These are phyloP conservation scores for Yamadazyma takamatsuzukensis DNA, from an alignment of 805 yeast species.

Conservation along the genomic window DNA sequence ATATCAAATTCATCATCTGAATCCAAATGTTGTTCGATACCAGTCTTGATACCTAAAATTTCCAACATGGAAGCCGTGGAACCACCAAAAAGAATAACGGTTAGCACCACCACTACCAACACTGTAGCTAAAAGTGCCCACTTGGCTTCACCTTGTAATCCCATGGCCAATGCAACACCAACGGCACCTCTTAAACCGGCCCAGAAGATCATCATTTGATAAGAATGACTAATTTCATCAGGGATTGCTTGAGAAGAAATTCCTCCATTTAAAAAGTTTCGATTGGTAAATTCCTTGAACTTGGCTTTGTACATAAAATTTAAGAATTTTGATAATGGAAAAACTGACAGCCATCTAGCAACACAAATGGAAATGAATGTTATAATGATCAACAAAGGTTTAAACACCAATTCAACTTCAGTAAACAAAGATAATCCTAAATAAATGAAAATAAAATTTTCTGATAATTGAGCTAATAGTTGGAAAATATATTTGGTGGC, in stretches of 20 bases:
- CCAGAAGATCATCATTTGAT: constrained; percentile 99
- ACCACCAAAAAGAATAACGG: constrained; percentile 96
- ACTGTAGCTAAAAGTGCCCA: constrained; percentile 90
- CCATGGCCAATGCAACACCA: constrained; percentile 98
- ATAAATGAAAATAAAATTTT: constrained; percentile 94
- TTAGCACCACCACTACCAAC: constrained; percentile 90
- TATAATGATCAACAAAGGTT: constrained; percentile 87
- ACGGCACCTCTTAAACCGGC: constrained; percentile 99
- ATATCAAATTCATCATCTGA: constrained; percentile 95
- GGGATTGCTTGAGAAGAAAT: constrained; percentile 43
- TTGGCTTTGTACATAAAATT: constrained; percentile 73
- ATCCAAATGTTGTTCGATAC: constrained; percentile 67
- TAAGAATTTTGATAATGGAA: constrained; percentile 82
- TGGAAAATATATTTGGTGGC: constrained; percentile 95
- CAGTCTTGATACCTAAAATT: constrained; percentile 86
- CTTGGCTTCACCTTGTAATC: constrained; percentile 90
- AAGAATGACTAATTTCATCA: constrained; percentile 91
- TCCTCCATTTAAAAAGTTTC: constrained; percentile 35
- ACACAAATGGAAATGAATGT: constrained; percentile 88
- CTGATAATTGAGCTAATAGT: constrained; percentile 89
- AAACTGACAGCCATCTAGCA: constrained; percentile 96
- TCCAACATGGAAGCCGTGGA: constrained; percentile 98
- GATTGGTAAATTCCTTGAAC: constrained; percentile 36
- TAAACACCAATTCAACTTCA: constrained; percentile 91
- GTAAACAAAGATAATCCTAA: constrained; percentile 92